Conservation (phyloP, 2,329 filamentous ascomycete species). For the Diaporthe sp. region DNA sequence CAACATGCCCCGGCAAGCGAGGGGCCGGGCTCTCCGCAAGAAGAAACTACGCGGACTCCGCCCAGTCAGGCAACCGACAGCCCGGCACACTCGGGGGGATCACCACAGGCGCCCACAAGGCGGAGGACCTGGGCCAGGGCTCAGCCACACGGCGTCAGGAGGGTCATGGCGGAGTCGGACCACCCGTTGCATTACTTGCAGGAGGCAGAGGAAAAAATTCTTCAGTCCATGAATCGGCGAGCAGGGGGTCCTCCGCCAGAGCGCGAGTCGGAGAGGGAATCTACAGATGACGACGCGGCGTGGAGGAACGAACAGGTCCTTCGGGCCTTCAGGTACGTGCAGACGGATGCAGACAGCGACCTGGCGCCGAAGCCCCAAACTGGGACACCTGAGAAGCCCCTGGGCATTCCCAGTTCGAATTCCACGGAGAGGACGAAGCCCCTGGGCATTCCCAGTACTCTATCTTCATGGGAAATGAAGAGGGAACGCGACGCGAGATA, state of each 20-base stretch:
- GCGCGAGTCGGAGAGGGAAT: not conserved
- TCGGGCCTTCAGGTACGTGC: too few relatives aligned
- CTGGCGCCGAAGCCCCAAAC: not conserved
- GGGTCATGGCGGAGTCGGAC: not conserved
- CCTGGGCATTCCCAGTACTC: too few relatives aligned
- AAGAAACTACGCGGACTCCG: not conserved
- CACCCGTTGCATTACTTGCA: not conserved
- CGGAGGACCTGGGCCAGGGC: not conserved
- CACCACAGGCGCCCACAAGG: not conserved
- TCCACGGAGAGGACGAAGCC: too few relatives aligned
- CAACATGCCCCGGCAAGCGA: not conserved
- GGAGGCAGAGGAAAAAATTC: not conserved
- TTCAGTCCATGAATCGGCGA: not conserved
- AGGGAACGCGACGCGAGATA: not conserved
- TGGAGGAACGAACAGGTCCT: not conserved
- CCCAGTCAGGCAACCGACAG: not conserved
- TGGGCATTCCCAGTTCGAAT: not conserved
- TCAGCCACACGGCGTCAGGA: not conserved
- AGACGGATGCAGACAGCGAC: not conserved
- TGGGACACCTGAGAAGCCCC: not conserved
- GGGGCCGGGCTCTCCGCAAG: not conserved
- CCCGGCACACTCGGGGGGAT: not conserved
- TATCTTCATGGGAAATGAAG: not conserved
- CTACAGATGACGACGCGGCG: too few relatives aligned
- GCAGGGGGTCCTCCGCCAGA: too few relatives aligned